These are phyloP conservation scores for Vanrija sp. DNA, from an alignment of 1,284 basidiomycete species.

Conservation along the genomic window DNA sequence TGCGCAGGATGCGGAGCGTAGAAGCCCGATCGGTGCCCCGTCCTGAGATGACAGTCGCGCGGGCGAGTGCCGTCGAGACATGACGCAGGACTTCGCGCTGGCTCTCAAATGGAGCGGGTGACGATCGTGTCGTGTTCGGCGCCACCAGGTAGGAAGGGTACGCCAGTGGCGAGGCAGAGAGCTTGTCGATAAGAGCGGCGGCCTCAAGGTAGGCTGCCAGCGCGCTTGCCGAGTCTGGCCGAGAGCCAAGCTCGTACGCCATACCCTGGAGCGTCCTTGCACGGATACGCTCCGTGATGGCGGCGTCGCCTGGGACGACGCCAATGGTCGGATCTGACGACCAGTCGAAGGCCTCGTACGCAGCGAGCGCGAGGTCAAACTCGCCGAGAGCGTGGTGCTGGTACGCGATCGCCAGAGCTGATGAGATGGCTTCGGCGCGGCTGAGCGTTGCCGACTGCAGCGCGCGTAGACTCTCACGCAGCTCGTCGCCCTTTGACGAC, in stretches of 20 bases:
- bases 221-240: slow-evolving; percentile 22
- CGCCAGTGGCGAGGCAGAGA: slow-evolving; percentile 17
- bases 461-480: slow-evolving; percentile 23
- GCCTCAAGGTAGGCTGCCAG: slow-evolving; percentile 31
- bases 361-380: slow-evolving; percentile 60
- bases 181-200: slow-evolving; percentile 19
- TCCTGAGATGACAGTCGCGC: slow-evolving; percentile 49
- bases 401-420: slow-evolving; percentile 63
- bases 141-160: slow-evolving; percentile 28
- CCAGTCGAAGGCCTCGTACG: slow-evolving; percentile 59
- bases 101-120: slow-evolving; percentile 25
- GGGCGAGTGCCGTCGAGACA: slow-evolving; percentile 41
- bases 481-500: slow-evolving; percentile 25
- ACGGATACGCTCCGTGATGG: slow-evolving; percentile 48
- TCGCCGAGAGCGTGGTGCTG: slow-evolving; percentile 69
- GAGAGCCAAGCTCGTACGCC: slow-evolving; percentile 25
- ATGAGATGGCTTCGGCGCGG: slow-evolving; percentile 31
- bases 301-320: slow-evolving; percentile 45
- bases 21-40: slow-evolving; percentile 13
- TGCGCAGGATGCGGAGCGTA: slow-evolving; percentile 59
- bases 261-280: slow-evolving; percentile 48
- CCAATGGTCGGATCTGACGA: slow-evolving; percentile 36
- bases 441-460: slow-evolving; percentile 22
- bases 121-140: slow-evolving; percentile 2
- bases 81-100: slow-evolving; percentile 43